Evolutionary conservation across 805 yeast genomes (phyloP).

Genomic region (Priceomyces haplophilus): DNA sequence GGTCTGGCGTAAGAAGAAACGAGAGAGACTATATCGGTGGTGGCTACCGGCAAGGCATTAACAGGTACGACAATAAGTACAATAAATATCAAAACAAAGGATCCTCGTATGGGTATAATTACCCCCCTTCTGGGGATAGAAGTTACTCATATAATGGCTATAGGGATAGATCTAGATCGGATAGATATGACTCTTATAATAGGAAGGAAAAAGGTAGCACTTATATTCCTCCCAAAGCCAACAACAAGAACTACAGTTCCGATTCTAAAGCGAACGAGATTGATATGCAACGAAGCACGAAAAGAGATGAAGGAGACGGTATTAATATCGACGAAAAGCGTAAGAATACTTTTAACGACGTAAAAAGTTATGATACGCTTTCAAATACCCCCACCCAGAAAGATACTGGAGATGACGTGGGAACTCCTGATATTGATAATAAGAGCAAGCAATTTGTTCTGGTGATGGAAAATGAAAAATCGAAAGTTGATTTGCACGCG

Average conservation of each 20-base stretch:
- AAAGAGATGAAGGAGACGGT: slow-evolving; percentile 3
- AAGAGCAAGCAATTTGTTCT: too few relatives aligned
- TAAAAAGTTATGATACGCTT: neutral
- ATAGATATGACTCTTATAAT: slow-evolving; percentile 20
- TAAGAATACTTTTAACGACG: neutral
- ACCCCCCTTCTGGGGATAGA: slow-evolving; percentile 2
- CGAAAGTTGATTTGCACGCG: too few relatives aligned
- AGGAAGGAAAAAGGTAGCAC: slow-evolving; percentile 9
- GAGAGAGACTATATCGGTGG: slow-evolving; percentile 11
- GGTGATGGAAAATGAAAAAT: neutral
- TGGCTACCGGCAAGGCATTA: slow-evolving; percentile 2
- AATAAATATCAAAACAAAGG: slow-evolving; percentile 7
- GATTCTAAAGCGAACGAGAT: slow-evolving; percentile 1
- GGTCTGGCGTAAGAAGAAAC: slow-evolving; percentile 6
- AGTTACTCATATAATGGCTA: neutral
- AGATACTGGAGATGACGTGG: neutral
- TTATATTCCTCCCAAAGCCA: slow-evolving; percentile 2
- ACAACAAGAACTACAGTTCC: neutral
- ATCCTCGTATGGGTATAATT: slow-evolving; percentile 1
- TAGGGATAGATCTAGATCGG: slow-evolving; percentile 14
- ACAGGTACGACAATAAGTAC: slow-evolving; percentile 7
- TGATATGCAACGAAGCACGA: neutral
- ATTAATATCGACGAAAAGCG: neutral
- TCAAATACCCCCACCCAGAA: too few relatives aligned
- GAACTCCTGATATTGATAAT: neutral